Percentiles rank a stretch among this genome's conserved stretches.
phyloP scores from a whole-genome alignment of 345 rosid species.

The Lumnitzera littorea region DNA sequence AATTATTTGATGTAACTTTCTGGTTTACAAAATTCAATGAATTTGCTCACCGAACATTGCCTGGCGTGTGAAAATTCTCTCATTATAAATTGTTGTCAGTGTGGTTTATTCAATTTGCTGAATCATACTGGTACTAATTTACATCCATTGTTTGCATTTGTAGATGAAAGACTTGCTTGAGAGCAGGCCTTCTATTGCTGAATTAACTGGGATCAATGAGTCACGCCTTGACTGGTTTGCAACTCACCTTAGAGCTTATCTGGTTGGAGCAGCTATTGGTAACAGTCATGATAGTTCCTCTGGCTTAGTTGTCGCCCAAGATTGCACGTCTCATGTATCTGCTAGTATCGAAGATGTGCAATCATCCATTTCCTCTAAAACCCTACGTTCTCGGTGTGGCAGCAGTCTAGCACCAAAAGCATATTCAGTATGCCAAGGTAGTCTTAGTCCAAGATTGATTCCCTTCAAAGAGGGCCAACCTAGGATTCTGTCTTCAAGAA shows the following conservation, averaged over 20 bases:
- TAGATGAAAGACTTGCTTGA: slow-evolving; percentile 81
- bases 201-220: slow-evolving; percentile 83
- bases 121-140: not conserved
- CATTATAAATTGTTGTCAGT: too few relatives aligned
- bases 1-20: too few relatives aligned
- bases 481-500: slow-evolving; percentile 42
- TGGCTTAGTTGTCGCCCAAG: slow-evolving; percentile 14
- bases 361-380: slow-evolving; percentile 26
- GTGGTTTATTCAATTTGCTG: too few relatives aligned
- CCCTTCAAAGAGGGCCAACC: slow-evolving; percentile 66
- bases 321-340: slow-evolving; percentile 10
- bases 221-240: slow-evolving; percentile 88
- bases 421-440: slow-evolving; percentile 50
- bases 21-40: too few relatives aligned
- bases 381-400: slow-evolving; percentile 38
- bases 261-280: slow-evolving; percentile 49
- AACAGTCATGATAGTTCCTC: slow-evolving; percentile 20
- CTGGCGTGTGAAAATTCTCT: too few relatives aligned
- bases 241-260: slow-evolving; percentile 69
- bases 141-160: not conserved
- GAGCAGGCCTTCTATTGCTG: slow-evolving; percentile 83
- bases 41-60: too few relatives aligned
- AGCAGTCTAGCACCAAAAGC: slow-evolving; percentile 39
- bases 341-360: slow-evolving; percentile 13
- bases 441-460: slow-evolving; percentile 75